Evolutionary conservation across 2,329 filamentous ascomycete species (phyloP), one percentile per base, ranked within the genome.

Genomic region (Ascochyta viciae-villosae): DNA sequence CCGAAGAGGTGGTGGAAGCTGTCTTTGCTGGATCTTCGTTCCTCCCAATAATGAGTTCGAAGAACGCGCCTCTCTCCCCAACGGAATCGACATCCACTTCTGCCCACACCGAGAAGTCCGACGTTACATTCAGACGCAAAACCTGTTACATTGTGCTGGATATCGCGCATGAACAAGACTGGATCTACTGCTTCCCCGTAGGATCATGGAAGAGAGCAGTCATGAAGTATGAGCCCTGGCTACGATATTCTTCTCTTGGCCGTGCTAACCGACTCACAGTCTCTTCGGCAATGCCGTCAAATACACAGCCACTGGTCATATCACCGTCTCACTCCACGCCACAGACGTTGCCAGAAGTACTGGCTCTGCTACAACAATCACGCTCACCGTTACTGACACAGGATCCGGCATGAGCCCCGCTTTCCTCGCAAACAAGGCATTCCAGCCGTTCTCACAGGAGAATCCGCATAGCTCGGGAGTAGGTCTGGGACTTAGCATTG

Each of bases 101-200:
- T 23, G 16, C 9, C 6, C n/a, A 46, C 16, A 46, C 48, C n/a
- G 45, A 46, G 0, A 34, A 12, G 0, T 22, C 39, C 8, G 49
- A 57, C 16, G 0, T n/a, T 1, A 34, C 49, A 4, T 23, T 46
- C 0, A 61, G 47, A 15, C 65, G 69, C 8, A 66, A 68, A 23
- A 57, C 37, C 6, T 65, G 67, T 35, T 73, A 64, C 35, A 59
- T 73, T 34, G 52, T 73, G 12, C 60, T 74, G 7, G 70, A 74
- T 15, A 12, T 74, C 12, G 54, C 54, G 9, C 49, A 49, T 24
- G 62, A 66, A 31, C 38, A 65, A 3, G 66, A 73, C 26, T 84
- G 82, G 80, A 61, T 67, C 2, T 81, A 80, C 19, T 68, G 59
- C n/a, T 61, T 73, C 13, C 78, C 83, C 0, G 56, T 67, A 7